A percentile compares a stretch with the other conserved stretches of the same genome.
phyloP scores from a whole-genome alignment of 768 basidiomycete genomes.

The Pleurotus pulmonarius region DNA sequence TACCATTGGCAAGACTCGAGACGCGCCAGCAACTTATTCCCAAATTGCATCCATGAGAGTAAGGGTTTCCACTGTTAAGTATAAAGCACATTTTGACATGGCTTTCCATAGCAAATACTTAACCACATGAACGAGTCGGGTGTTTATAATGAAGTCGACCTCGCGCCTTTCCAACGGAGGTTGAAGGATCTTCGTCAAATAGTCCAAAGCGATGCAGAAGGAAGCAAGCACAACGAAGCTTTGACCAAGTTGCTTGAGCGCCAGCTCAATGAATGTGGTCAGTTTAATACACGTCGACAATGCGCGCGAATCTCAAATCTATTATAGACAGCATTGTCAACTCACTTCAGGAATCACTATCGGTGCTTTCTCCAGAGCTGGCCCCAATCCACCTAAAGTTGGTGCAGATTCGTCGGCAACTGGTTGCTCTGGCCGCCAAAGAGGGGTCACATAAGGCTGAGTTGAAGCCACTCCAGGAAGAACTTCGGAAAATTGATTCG shows the following conservation, averaged over 20 bases:
- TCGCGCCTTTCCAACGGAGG: constrained; percentile 82
- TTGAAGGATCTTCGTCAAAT: constrained; percentile 81
- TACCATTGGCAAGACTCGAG: constrained; percentile 93
- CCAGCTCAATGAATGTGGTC: constrained; percentile 90
- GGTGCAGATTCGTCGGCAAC: constrained; percentile 82
- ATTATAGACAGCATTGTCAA: constrained; percentile 67
- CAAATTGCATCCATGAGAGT: constrained; percentile 96
- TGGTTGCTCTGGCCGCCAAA: constrained; percentile 85
- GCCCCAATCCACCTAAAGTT: constrained; percentile 88
- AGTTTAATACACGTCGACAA: constrained; percentile 25
- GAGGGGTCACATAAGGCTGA: constrained; percentile 83
- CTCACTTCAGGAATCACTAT: constrained; percentile 78
- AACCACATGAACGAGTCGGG: constrained; percentile 95
- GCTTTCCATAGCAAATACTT: constrained; percentile 74
- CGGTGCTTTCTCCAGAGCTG: constrained; percentile 86
- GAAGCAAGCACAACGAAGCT: constrained; percentile 79
- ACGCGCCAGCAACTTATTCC: constrained; percentile 92
- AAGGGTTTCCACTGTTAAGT: constrained; percentile 33
- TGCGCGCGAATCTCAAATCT: background rate
- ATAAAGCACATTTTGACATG: background rate
- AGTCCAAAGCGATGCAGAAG: constrained; percentile 76
- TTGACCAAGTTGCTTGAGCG: constrained; percentile 87
- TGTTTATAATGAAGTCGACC: constrained; percentile 89
- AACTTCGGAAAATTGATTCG: constrained; percentile 94
- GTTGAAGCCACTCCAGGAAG: constrained; percentile 86